Conservation (phyloP, 106 monocot species). For the Apostasia ramifera region DNA sequence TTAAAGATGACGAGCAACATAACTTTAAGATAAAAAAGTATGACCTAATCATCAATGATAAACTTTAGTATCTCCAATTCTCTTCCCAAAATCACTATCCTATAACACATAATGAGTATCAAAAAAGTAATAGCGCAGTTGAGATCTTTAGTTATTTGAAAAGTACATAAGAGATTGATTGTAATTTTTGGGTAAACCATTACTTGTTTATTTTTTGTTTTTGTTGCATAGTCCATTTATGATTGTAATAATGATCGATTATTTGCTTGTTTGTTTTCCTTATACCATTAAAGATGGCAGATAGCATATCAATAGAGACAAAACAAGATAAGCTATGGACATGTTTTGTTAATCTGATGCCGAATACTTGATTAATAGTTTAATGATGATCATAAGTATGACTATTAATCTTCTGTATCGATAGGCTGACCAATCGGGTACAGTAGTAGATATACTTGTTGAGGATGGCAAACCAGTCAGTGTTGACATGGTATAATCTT, state of each 20-base stretch:
- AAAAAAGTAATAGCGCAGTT: too few species aligned
- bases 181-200: background rate
- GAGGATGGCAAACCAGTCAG: conserved; percentile 35
- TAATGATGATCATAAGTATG: background rate
- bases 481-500: conserved; percentile 11
- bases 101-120: too few species aligned
- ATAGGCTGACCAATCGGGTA: conserved; percentile 31
- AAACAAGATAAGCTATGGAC: background rate
- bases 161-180: too few species aligned
- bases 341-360: background rate
- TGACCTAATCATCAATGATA: too few species aligned
- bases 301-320: background rate
- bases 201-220: background rate
- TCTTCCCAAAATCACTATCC: too few species aligned
- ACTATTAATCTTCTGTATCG: background rate
- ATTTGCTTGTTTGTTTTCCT: too few species aligned
- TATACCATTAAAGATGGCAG: too few species aligned
- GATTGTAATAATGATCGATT: background rate
- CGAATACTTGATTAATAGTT: background rate
- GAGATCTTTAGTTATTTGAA: too few species aligned
- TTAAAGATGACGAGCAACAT: too few species aligned
- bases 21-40: too few species aligned
- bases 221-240: background rate
- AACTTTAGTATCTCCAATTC: too few species aligned
- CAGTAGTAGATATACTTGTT: conserved; percentile 19